Evolutionary conservation across 2,329 filamentous ascomycete genomes (phyloP).

Genomic region (Penicillium nordicum): DNA sequence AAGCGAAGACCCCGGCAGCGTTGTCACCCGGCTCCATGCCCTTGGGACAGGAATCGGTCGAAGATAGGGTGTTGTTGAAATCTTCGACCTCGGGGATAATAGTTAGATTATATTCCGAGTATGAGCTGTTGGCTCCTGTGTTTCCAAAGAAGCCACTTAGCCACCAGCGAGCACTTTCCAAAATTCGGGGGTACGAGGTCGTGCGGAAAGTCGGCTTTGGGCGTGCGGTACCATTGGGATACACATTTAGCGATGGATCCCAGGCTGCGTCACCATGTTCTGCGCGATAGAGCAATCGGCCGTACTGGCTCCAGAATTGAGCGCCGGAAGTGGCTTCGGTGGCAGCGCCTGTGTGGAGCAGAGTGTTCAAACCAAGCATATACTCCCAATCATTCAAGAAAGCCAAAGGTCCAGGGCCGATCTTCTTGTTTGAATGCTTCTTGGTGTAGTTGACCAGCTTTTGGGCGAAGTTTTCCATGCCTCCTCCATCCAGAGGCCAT

Average conservation of each 20-base stretch:
- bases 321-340: constrained; percentile 52
- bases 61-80: constrained; percentile 52
- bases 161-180: constrained; percentile 46
- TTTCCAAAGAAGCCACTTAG: constrained; percentile 41
- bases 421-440: constrained; percentile 29
- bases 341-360: constrained; percentile 49
- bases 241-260: constrained; percentile 39
- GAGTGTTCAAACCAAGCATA: constrained; percentile 42
- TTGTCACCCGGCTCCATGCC: constrained; percentile 21
- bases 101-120: constrained; percentile 39
- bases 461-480: constrained; percentile 47
- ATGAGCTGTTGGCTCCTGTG: constrained; percentile 22
- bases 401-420: constrained; percentile 47
- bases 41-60: constrained; percentile 34
- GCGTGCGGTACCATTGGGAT: constrained; percentile 45
- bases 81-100: constrained; percentile 50
- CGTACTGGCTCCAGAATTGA: constrained; percentile 54
- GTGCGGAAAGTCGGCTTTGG: constrained; percentile 52
- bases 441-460: constrained; percentile 49
- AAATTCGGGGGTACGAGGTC: constrained; percentile 53
- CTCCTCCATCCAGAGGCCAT: constrained; percentile 47
- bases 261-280: constrained; percentile 47
- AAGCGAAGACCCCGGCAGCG: constrained; percentile 40
- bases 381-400: constrained; percentile 55
- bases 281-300: constrained; percentile 53